Percentiles rank a stretch among this genome's conserved stretches.
These are phyloP conservation scores for Hanseniaspora jakobsenii DNA, from an alignment of 805 yeast genomes.

Conservation along the genomic window DNA sequence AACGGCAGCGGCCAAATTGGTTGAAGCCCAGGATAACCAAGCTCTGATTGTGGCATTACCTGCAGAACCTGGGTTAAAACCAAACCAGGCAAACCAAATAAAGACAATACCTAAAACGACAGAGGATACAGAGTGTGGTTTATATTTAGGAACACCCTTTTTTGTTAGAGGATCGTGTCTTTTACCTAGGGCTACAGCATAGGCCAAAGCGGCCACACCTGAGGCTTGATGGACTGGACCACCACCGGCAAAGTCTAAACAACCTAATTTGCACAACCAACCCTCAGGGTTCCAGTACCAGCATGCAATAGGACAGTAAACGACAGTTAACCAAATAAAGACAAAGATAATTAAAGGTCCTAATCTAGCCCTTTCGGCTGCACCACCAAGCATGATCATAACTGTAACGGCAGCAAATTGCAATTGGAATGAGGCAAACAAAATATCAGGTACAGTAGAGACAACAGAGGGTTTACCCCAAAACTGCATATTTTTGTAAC, in stretches of 20 bases:
- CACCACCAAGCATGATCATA: constrained; percentile 92
- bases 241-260: constrained; percentile 95
- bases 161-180: constrained; percentile 65
- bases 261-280: constrained; percentile 75
- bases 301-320: constrained; percentile 89
- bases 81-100: constrained; percentile 98
- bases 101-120: constrained; percentile 88
- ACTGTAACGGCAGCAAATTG: constrained; percentile 94
- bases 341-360: constrained; percentile 94
- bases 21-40: constrained; percentile 85
- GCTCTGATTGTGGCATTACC: constrained; percentile 89
- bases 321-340: constrained; percentile 88
- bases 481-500: constrained; percentile 57
- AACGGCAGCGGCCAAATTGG: constrained; percentile 83
- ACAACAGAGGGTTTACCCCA: constrained; percentile 61
- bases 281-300: constrained; percentile 97
- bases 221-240: constrained; percentile 95
- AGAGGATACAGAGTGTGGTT: constrained; percentile 84
- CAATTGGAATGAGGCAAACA: constrained; percentile 86
- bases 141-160: constrained; percentile 69
- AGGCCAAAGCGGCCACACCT: constrained; percentile 90
- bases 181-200: constrained; percentile 83
- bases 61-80: constrained; percentile 96
- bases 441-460: constrained; percentile 69
- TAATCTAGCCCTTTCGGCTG: constrained; percentile 90